Evolutionary conservation across 495 filamentous ascomycete genomes (phyloP).

Genomic region (Penicillium riverlandense): DNA sequence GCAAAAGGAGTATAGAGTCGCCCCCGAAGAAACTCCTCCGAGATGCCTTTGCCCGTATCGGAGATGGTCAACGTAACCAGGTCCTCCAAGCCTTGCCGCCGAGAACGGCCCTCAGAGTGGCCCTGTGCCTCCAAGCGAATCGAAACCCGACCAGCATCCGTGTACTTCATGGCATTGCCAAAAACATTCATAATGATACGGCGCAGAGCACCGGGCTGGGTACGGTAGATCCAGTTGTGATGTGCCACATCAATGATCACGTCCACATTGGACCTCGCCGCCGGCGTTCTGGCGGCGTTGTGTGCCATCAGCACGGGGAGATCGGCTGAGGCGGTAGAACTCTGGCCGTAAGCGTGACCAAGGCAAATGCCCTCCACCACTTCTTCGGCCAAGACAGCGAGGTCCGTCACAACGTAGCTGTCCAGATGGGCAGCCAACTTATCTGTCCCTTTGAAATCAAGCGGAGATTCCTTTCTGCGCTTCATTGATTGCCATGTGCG

Average conservation of each 20-base stretch:
- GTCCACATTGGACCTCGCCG: conserved; percentile 31
- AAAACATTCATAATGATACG: conserved; percentile 77
- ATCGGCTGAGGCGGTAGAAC: conserved; percentile 19
- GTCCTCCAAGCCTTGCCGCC: conserved; percentile 27
- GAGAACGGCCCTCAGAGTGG: conserved; percentile 24
- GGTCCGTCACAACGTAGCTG: conserved; percentile 36
- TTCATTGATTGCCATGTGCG: conserved; percentile 35
- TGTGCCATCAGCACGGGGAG: conserved; percentile 15
- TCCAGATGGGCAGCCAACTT: conserved; percentile 35
- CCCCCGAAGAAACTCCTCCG: conserved; percentile 61
- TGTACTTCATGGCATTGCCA: conserved; percentile 80
- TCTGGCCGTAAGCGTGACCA: conserved; percentile 39
- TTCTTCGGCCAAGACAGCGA: conserved; percentile 39
- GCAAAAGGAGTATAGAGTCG: conserved; percentile 67
- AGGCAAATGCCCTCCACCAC: conserved; percentile 47
- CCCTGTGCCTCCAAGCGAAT: conserved; percentile 47
- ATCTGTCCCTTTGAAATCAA: conserved; percentile 24
- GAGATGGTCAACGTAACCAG: conserved; percentile 46
- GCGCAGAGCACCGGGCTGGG: conserved; percentile 65
- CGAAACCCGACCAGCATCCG: conserved; percentile 55
- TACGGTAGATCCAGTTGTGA: conserved; percentile 54
- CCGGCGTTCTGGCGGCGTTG: not conserved
- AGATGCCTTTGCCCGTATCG: conserved; percentile 70
- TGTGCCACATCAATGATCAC: conserved; percentile 59
- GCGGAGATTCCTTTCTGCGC: conserved; percentile 18